These are phyloP conservation scores for Globisporangium abappressorium DNA, from an alignment of 352 stramenopile genomes.

Conservation along the genomic window DNA sequence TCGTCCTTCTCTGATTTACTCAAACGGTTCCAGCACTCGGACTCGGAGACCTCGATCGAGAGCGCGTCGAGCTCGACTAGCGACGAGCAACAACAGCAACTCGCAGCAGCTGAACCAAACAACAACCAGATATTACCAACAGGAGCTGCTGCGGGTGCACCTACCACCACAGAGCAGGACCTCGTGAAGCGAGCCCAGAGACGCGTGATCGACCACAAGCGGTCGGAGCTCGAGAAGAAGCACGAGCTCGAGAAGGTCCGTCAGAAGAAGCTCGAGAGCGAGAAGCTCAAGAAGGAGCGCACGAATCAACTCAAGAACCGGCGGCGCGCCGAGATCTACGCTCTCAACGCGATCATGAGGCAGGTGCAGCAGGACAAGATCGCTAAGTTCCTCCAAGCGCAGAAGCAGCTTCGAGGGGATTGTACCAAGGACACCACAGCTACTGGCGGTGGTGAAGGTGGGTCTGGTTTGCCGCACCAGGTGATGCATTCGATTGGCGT, in stretches of 20 bases:
- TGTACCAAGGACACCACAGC: not conserved
- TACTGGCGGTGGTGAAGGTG: no score
- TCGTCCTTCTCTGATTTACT: constrained; percentile 4
- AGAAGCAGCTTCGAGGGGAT: constrained; percentile 12
- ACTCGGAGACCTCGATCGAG: constrained; percentile 9
- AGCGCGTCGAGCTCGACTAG: not conserved
- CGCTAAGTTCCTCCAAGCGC: constrained; percentile 37
- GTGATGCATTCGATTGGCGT: constrained; percentile 25
- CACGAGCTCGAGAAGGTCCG: constrained; percentile 43
- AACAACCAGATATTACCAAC: constrained; percentile 10
- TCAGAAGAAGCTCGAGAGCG: constrained; percentile 38
- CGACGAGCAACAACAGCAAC: not conserved
- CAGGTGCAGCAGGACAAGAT: constrained; percentile 70
- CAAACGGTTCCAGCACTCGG: constrained; percentile 3
- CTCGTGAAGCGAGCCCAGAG: constrained; percentile 41
- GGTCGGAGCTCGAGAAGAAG: constrained; percentile 49
- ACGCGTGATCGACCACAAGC: constrained; percentile 57
- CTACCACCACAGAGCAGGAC: constrained; percentile 23
- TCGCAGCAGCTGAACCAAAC: not conserved
- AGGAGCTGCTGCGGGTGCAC: not conserved
- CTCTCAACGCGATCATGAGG: constrained; percentile 58
- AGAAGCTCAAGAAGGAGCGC: constrained; percentile 49
- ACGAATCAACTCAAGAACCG: constrained; percentile 41
- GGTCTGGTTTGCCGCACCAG: not conserved
- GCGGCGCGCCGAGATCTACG: constrained; percentile 70